phyloP scores from a whole-genome alignment of 331 rosid species.

The Acacia pycnantha region DNA sequence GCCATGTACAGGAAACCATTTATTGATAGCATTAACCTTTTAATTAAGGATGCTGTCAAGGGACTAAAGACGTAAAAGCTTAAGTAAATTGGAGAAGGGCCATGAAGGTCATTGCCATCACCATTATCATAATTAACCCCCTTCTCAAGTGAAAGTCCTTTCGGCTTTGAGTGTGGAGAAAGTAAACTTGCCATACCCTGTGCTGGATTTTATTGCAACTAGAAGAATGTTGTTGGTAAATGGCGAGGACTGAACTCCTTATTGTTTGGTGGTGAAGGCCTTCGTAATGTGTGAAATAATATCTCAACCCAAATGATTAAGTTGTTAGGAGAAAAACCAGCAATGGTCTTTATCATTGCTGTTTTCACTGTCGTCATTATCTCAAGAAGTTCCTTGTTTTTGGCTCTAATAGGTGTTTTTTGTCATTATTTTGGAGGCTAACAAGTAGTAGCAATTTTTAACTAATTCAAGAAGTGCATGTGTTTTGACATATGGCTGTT shows the following conservation, averaged over 20 bases:
- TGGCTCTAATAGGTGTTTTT: background rate
- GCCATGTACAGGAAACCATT: conserved; percentile 7
- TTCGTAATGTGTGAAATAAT: background rate
- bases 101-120: background rate
- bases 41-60: background rate
- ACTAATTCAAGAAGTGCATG: conserved; percentile 8
- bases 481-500: conserved; percentile 4
- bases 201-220: background rate
- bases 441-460: background rate
- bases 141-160: background rate
- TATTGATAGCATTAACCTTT: background rate
- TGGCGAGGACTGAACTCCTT: background rate
- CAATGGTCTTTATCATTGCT: background rate
- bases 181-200: background rate
- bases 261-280: background rate
- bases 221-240: background rate
- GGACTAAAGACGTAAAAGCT: background rate
- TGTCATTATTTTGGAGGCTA: background rate
- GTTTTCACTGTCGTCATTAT: background rate
- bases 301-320: background rate
- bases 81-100: background rate
- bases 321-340: background rate
- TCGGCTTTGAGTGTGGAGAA: background rate
- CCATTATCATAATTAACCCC: background rate
- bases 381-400: background rate